Base-by-base conservation (phyloP, 192 early-diverging fungal species). In the Spizellomyces punctatus region DNA sequence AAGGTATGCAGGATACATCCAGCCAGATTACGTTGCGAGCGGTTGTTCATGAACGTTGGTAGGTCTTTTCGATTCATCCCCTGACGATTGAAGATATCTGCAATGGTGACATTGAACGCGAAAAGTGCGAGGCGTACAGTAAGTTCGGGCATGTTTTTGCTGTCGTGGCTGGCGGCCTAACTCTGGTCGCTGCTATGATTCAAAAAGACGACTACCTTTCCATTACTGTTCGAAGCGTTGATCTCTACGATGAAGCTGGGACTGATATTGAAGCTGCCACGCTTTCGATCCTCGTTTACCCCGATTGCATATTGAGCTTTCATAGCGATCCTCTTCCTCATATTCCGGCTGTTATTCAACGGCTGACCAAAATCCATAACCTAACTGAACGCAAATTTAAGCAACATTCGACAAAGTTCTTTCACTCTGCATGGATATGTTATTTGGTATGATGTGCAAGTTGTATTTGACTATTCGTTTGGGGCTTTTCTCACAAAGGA, bases 1-100 rank as follows among this genome's bases (percentile, higher is more conserved):
- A 36, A 36, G 27, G 27, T 36, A 36, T 36, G 27, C 27, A 36
- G 27, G 3, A 3, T 36, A 36, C 27, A 36, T 36, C 27, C 27
- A 3, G 27, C 27, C 27, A 36, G 27, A 36, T 3, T 36, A 36
- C 27, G 0, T 36, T 36, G 27, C 27, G 27, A 36, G 3, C 27
- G 27, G 27, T 0, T 36, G 27, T 3, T 36, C 3, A 36, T 36
- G 27, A 36, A 3, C 27, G 27, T 36, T 36, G 27, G 27, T 36
- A 68, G 66, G 66, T 70, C n/a, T 70, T 70, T 46, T 17, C 21
- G 14, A 70, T 70, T 43, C 68, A 70, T 9, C 44, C 68, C n/a
- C 57, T 70, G 58, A 70, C 68, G 41, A 16, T 70, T 12, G 58
- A 70, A 6, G 68, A 70, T 27, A 70, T 70, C 2, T 10, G 22